Conservation (phyloP, 176 grass and related monocot genomes). For the Musa acuminata region DNA sequence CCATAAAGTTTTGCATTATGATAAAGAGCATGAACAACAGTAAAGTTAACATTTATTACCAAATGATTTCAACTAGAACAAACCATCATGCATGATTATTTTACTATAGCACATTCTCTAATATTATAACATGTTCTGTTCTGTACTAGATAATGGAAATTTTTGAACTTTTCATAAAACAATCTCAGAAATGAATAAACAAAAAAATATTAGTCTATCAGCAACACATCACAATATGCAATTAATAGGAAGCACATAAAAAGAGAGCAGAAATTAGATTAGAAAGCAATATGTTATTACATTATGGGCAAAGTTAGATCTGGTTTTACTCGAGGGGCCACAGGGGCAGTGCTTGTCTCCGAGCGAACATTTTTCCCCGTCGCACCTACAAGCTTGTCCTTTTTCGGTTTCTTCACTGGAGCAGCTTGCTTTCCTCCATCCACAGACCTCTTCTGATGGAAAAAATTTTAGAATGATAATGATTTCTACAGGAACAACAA, state of each 20-base stretch:
- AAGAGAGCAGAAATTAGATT: not conserved
- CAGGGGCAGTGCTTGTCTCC: constrained; percentile 60
- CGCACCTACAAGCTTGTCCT: constrained; percentile 66
- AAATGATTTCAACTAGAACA: no score
- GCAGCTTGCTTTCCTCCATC: constrained; percentile 73
- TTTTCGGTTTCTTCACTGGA: constrained; percentile 78
- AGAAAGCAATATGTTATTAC: constrained; percentile 36
- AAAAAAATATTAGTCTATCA: not conserved
- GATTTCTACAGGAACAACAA: constrained; percentile 12
- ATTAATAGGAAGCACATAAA: not conserved
- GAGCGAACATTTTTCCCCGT: constrained; percentile 62
- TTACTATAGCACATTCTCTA: no score
- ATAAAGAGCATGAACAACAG: no score
- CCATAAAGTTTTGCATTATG: no score
- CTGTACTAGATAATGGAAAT: not conserved
- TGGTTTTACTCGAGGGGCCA: constrained; percentile 66
- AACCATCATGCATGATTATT: no score
- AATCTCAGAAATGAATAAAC: not conserved
- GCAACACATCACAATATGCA: not conserved
- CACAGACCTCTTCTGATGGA: constrained; percentile 55
- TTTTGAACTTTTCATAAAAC: not conserved
- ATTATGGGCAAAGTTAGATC: constrained; percentile 71
- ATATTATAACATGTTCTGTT: no score
- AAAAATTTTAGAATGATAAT: constrained; percentile 17
- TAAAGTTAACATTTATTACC: no score